Conservation (phyloP, 345 rosid species). For the Toxicodendron radicans region DNA sequence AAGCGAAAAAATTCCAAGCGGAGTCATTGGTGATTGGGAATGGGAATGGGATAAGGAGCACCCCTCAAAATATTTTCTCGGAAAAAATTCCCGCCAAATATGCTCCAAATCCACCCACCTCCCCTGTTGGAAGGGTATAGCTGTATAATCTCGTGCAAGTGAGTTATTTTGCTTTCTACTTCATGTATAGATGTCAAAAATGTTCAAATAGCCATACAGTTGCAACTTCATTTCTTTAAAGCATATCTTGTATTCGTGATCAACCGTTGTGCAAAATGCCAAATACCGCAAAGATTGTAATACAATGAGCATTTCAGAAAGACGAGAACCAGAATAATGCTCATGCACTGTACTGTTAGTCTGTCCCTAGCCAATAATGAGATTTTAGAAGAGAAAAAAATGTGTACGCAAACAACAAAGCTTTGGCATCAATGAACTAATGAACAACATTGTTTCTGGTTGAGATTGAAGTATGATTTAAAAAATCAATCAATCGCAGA, state of each 20-base stretch:
- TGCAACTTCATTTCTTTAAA: neutral
- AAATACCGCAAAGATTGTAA: neutral
- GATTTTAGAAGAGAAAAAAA: too few species aligned
- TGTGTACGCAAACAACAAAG: too few species aligned
- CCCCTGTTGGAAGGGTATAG: conserved; percentile 75
- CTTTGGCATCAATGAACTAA: too few species aligned
- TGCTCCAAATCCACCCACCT: conserved; percentile 69
- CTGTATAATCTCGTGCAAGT: conserved; percentile 22
- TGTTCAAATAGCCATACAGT: neutral
- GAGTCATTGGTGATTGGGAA: conserved; percentile 23
- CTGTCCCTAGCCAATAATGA: too few species aligned
- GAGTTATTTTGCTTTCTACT: conserved; percentile 6
- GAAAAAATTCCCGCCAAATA: conserved; percentile 43
- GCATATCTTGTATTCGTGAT: neutral
- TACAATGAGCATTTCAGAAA: too few species aligned
- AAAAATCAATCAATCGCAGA: too few species aligned
- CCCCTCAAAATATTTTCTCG: neutral
- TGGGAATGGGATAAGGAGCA: conserved; percentile 21
- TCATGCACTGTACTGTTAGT: too few species aligned
- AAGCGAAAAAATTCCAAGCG: conserved; percentile 20
- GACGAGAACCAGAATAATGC: too few species aligned
- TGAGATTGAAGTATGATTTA: too few species aligned
- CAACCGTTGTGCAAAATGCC: neutral
- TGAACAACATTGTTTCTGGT: too few species aligned
- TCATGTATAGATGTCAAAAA: conserved; percentile 18